Percentiles rank a stretch among this genome's conserved stretches.
phyloP scores from a whole-genome alignment of 345 rosid species.

The Eucalyptus marginata region DNA sequence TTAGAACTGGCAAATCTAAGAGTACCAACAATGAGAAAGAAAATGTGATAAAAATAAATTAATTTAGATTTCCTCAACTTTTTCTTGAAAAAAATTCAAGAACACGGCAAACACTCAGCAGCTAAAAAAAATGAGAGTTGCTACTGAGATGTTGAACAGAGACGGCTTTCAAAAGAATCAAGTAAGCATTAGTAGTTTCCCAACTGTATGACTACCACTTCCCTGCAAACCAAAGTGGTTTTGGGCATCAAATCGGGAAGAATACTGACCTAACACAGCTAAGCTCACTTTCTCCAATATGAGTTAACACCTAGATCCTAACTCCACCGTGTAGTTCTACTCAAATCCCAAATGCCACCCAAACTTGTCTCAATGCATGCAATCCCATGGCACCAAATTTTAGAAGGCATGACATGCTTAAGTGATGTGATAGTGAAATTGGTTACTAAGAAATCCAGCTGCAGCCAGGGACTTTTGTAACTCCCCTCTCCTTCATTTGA shows the following conservation, averaged over 20 bases:
- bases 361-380: neutral
- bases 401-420: neutral
- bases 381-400: neutral
- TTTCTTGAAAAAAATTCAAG: neutral
- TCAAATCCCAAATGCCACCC: neutral
- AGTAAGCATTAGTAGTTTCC: neutral
- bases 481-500: conserved; percentile 51
- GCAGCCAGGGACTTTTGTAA: conserved; percentile 43
- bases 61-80: neutral
- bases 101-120: neutral
- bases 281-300: neutral
- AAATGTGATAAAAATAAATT: neutral
- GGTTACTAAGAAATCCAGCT: conserved; percentile 21
- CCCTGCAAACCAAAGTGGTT: neutral
- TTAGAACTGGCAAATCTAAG: conserved; percentile 9
- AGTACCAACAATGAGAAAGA: neutral
- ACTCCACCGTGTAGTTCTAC: neutral
- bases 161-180: neutral
- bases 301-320: neutral
- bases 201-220: neutral
- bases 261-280: neutral
- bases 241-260: neutral
- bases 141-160: neutral
- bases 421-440: neutral
- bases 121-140: neutral